Evolutionary conservation across 2,329 filamentous ascomycete species (phyloP), one percentile per base, ranked within the genome.

Genomic region (Sporothrix luriei): DNA sequence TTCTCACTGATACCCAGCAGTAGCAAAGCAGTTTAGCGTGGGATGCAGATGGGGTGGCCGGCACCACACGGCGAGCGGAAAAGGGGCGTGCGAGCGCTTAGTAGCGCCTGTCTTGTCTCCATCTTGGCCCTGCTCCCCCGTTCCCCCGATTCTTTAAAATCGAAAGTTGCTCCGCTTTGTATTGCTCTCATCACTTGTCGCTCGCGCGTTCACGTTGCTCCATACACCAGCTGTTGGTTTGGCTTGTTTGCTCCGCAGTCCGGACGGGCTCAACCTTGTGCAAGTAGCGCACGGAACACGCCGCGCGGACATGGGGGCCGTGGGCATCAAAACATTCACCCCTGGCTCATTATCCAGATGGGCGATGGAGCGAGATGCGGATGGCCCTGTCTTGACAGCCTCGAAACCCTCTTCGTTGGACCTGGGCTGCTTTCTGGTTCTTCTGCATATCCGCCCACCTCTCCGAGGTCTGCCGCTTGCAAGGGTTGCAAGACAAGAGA

Each of bases 41-140:
- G 68, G 68, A 68, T 70, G 68, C 68, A 49, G 57, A 68, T 43
- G 69, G 49, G 38, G 51, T 43, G 57, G 69, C 64, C 69, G 55
- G 65, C 46, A 14, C 14, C 40, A 52, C 51, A 40, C 19, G n/a
- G 54, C 33, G 57, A 54, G 38, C 14, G 68, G 49, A 62, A 61
- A 67, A 62, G 62, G 61, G 68, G 48, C 67, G 38, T 24, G 66
- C 57, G 55, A 70, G 69, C 69, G 69, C 69, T 68, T 69, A 69
- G 46, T 66, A 66, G 68, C 62, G 68, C 51, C n/a, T 61, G 57
- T 55, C 16, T 49, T 38, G 43, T 40, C 24, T 65, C 29, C 33
- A 54, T 64, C 33, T 38, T 59, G 33, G 19, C 55, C 55, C n/a
- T 59, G 16, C 26, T 40, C 29, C 13, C 65, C 33, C 33, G 29